Percentiles rank a stretch among this genome's conserved stretches.
phyloP scores from a whole-genome alignment of 345 rosid species.

The Eucalyptus regnans region DNA sequence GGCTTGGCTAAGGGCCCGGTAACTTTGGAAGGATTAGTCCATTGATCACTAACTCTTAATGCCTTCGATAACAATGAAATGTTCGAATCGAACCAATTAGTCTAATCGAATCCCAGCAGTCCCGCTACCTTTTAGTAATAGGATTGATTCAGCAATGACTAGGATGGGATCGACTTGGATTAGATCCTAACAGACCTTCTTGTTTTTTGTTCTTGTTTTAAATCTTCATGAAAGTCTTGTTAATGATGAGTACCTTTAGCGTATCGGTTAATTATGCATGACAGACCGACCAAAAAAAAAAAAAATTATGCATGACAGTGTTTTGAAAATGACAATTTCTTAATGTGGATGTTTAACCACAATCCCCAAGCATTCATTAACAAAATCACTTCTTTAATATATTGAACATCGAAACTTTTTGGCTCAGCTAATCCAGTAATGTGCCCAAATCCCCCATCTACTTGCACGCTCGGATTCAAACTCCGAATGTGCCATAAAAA shows the following conservation, averaged over 20 bases:
- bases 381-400: too few species aligned
- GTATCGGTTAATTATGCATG: neutral
- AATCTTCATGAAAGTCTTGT: neutral
- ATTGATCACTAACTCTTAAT: neutral
- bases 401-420: too few species aligned
- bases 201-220: neutral
- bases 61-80: neutral
- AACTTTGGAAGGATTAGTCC: neutral
- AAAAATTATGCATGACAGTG: neutral
- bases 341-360: too few species aligned
- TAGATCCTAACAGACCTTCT: neutral
- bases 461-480: neutral
- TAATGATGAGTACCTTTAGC: neutral
- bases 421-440: too few species aligned
- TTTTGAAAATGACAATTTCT: too few species aligned
- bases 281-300: neutral
- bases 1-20: neutral
- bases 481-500: neutral
- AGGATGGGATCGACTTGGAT: neutral
- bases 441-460: neutral
- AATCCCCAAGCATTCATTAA: too few species aligned
- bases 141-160: neutral
- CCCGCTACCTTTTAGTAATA: neutral
- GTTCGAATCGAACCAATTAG: neutral
- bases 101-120: neutral